Evolutionary conservation across 805 yeast genomes (phyloP).

Genomic region (Blastobotrys americana): DNA sequence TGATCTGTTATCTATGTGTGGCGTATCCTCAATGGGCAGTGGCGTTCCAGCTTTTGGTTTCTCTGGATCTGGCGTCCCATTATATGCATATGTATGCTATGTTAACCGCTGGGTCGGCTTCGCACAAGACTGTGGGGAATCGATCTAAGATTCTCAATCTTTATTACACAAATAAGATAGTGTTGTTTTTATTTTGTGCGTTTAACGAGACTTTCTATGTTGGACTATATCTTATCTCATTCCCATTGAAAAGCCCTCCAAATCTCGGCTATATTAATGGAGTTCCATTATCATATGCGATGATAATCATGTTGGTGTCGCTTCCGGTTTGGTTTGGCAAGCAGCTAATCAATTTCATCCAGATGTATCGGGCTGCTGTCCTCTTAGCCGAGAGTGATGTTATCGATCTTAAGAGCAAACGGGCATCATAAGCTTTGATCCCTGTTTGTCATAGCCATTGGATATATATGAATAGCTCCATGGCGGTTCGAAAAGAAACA

Average conservation of each 20-base stretch:
- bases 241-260: slow-evolving; percentile 42
- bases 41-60: slow-evolving; percentile 74
- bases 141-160: slow-evolving; percentile 67
- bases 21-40: slow-evolving; percentile 65
- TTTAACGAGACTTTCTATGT: slow-evolving; percentile 90
- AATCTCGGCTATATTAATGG: slow-evolving; percentile 30
- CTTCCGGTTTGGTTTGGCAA: slow-evolving; percentile 87
- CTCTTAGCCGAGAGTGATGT: slow-evolving; percentile 74
- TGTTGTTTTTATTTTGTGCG: slow-evolving; percentile 82
- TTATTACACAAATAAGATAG: slow-evolving; percentile 79
- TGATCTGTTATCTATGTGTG: slow-evolving; percentile 77
- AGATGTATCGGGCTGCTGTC: slow-evolving; percentile 77
- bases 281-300: slow-evolving; percentile 49
- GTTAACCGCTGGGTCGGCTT: slow-evolving; percentile 64
- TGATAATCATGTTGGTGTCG: slow-evolving; percentile 49
- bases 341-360: slow-evolving; percentile 84
- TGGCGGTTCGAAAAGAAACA: background rate
- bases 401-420: slow-evolving; percentile 35
- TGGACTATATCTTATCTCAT: slow-evolving; percentile 74
- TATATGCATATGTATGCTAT: slow-evolving; percentile 99
- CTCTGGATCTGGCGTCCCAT: slow-evolving; percentile 79
- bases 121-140: slow-evolving; percentile 77
- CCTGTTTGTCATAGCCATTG: background rate
- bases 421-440: slow-evolving; percentile 1
- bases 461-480: too few species aligned